Base-by-base conservation (phyloP, 1,139 yeast species). In the Petasospora fabianii region DNA sequence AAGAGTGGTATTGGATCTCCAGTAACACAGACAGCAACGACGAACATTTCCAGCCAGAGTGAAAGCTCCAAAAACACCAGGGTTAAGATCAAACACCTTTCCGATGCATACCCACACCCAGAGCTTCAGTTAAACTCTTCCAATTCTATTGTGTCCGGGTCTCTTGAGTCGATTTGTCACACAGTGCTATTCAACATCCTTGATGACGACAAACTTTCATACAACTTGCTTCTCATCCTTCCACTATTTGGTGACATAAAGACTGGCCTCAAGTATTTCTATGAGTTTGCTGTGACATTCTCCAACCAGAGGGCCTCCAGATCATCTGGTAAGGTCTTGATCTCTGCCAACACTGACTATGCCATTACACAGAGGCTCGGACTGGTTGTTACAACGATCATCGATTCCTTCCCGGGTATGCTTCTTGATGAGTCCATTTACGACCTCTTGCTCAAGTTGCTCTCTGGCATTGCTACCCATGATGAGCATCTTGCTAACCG, bases 81-180 rank as follows among this genome's bases (percentile, higher is more conserved):
- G 38, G 38, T 50, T 48, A 47, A 46, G 41, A 14, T 62, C 28
- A 55, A 51, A 33, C 68, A 69, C 44, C 36, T 58, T 24, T 69
- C 77, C 6, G 64, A 64, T 15, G 55, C 63, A 4, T 71, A 69
- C 42, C 80, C 82, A 3, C 96, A 87, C 57, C 96, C 96, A 2
- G 80, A 78, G 31, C 63, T 87, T 29, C 67, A 65, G 27, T 63
- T 77, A 45, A 86, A 82, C 54, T 63, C 65, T 27, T 29, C 51
- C 4, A 53, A 51, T 29, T 49, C 71, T 42, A 66, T 73, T 37
- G 50, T 68, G 10, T 66, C 69, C 20, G 84, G 84, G 13, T 58
- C 86, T 1, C 58, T 78, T 14, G 96, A 86, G 56, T 74, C 88
- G 30, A 68, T 87, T 30, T 73, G 88, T 44, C 96, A 87, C 59